phyloP scores from a whole-genome alignment of 2,329 filamentous ascomycete species.

The Curvularia sp. region DNA sequence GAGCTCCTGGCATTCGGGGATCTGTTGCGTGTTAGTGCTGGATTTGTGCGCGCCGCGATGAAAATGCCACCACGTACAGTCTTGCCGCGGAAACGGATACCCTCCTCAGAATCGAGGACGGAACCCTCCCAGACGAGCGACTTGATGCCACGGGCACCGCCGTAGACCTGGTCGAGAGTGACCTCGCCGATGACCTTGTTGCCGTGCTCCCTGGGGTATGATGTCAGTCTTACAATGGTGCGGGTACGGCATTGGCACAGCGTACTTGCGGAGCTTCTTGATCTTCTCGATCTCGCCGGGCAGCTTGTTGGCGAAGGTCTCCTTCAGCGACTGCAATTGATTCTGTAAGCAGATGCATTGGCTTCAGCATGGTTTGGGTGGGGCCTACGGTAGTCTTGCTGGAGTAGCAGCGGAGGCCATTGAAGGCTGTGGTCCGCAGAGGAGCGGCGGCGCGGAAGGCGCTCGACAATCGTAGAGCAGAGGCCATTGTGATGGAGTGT shows the following conservation, averaged over 20 bases:
- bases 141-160: constrained; percentile 99
- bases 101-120: constrained; percentile 97
- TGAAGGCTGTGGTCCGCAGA: constrained; percentile 76
- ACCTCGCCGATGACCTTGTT: constrained; percentile 96
- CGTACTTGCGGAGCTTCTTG: constrained; percentile 95
- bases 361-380: constrained; percentile 12
- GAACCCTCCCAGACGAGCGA: constrained; percentile 95
- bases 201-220: constrained; percentile 77
- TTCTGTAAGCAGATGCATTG: constrained; percentile 36
- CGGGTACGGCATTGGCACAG: constrained; percentile 5
- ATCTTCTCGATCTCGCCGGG: constrained; percentile 98
- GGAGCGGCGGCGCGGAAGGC: constrained; percentile 76
- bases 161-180: constrained; percentile 98
- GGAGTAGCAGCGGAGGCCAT: constrained; percentile 88
- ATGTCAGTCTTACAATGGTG: constrained; percentile 37
- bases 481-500: constrained; percentile 71
- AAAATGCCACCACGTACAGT: constrained; percentile 62
- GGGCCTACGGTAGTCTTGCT: constrained; percentile 80
- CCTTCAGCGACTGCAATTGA: constrained; percentile 82
- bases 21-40: constrained; percentile 57
- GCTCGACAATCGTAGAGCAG: constrained; percentile 80
- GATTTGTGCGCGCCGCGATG: constrained; percentile 9
- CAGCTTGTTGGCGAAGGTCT: constrained; percentile 94
- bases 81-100: constrained; percentile 98
- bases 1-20: constrained; percentile 97